A percentile compares a stretch with the other conserved stretches of the same genome.
phyloP scores from a whole-genome alignment of 1,284 basidiomycete species.

The Apiotrichum gracile region DNA sequence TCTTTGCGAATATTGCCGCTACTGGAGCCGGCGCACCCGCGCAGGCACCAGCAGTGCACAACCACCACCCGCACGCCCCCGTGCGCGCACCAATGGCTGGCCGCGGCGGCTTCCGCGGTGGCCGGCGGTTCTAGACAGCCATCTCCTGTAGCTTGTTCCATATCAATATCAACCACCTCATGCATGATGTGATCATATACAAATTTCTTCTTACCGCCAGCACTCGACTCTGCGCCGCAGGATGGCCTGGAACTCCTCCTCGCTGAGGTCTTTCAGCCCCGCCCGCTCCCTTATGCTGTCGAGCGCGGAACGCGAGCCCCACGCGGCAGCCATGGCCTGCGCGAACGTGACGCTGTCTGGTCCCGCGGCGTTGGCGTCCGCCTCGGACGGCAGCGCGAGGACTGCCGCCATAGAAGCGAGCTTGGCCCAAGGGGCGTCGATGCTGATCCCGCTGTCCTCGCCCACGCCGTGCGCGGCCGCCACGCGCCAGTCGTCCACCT shows the following conservation, averaged over 20 bases:
- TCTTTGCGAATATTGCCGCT: slow-evolving; percentile 44
- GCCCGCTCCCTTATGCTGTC: slow-evolving; percentile 56
- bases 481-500: slow-evolving; percentile 72
- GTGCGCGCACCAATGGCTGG: background rate
- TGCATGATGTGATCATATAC: slow-evolving; percentile 1
- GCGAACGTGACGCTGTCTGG: slow-evolving; percentile 60
- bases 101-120: background rate
- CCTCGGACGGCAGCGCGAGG: slow-evolving; percentile 53
- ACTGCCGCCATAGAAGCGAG: slow-evolving; percentile 63
- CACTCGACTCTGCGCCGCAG: slow-evolving; percentile 42
- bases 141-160: too few relatives aligned
- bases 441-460: slow-evolving; percentile 38
- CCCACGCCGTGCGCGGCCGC: slow-evolving; percentile 52
- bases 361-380: slow-evolving; percentile 62
- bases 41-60: background rate
- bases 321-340: slow-evolving; percentile 66
- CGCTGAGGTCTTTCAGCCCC: slow-evolving; percentile 22
- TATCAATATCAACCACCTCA: background rate
- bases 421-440: slow-evolving; percentile 65
- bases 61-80: background rate
- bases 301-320: slow-evolving; percentile 69
- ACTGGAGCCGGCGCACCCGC: background rate
- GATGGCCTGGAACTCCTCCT: slow-evolving; percentile 34
- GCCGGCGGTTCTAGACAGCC: slow-evolving; percentile 1
- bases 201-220: slow-evolving; percentile 29